Evolutionary conservation across 371 early-diverging fungal species (phyloP).

Genomic region (Mycotypha africana): DNA sequence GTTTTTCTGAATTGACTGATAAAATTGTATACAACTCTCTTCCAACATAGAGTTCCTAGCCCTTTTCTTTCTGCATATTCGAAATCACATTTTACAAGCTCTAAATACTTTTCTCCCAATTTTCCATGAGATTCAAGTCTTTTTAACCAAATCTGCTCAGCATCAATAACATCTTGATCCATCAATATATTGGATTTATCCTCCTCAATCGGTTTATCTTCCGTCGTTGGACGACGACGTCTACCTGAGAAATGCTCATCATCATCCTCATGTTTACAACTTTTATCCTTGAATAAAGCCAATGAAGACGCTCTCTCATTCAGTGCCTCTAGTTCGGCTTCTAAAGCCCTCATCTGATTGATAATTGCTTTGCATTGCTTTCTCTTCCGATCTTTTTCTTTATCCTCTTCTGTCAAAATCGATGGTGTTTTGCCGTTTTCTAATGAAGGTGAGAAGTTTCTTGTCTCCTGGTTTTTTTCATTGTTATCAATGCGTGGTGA

Average conservation of each 20-base stretch:
- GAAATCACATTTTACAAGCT: conserved; percentile 45
- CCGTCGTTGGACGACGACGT: too few relatives aligned
- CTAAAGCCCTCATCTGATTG: conserved; percentile 9
- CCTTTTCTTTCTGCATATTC: conserved; percentile 54
- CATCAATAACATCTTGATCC: conserved; percentile 17
- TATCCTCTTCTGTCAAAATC: too few relatives aligned
- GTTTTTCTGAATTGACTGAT: conserved; percentile 55
- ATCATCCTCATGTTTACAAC: background rate
- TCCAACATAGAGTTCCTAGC: conserved; percentile 62
- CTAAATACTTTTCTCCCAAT: conserved; percentile 45
- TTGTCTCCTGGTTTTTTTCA: background rate
- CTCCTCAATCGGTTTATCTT: background rate
- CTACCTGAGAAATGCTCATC: too few relatives aligned
- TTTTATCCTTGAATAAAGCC: conserved; percentile 24
- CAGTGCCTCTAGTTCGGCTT: conserved; percentile 15
- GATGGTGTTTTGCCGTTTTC: too few relatives aligned
- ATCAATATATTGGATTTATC: background rate
- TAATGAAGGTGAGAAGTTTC: too few relatives aligned
- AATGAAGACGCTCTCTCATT: conserved; percentile 13
- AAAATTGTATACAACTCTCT: conserved; percentile 54
- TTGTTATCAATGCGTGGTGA: background rate
- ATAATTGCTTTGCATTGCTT: background rate
- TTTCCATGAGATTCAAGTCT: conserved; percentile 32
- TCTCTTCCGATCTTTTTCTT: too few relatives aligned
- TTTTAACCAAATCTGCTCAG: conserved; percentile 24